These are phyloP conservation scores for Aspergillus carlsbadensis DNA, from an alignment of 495 filamentous ascomycete genomes.

Conservation along the genomic window DNA sequence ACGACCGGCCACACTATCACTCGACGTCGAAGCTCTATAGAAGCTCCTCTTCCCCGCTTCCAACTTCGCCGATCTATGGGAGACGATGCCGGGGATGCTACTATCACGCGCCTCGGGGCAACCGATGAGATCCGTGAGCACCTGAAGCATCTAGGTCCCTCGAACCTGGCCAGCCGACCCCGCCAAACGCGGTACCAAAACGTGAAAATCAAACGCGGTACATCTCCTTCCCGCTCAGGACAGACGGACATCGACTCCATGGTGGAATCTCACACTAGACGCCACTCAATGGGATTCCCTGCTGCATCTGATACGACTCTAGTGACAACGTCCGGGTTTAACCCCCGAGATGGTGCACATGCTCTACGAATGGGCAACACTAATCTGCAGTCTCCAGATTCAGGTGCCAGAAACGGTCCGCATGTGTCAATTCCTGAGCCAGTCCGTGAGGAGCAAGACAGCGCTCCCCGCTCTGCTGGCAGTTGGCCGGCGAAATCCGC, in stretches of 20 bases:
- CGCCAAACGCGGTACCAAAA: conserved; percentile 78
- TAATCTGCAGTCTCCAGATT: conserved; percentile 19
- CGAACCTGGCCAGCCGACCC: conserved; percentile 83
- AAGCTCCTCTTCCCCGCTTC: conserved; percentile 50
- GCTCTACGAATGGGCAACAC: conserved; percentile 61
- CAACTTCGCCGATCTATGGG: conserved; percentile 37
- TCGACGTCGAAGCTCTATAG: conserved; percentile 48
- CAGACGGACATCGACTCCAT: conserved; percentile 38
- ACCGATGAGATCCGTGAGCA: conserved; percentile 74
- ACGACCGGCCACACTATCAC: conserved; percentile 8
- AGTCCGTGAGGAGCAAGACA: conserved; percentile 39
- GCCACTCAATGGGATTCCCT: conserved; percentile 21
- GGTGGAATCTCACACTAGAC: conserved; percentile 25
- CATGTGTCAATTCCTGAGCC: conserved; percentile 37
- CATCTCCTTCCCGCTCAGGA: conserved; percentile 39
- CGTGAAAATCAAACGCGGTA: conserved; percentile 82
- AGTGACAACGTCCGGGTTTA: conserved; percentile 47
- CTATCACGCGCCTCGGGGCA: conserved; percentile 38
- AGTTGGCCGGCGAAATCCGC: conserved; percentile 35
- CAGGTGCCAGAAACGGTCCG: conserved; percentile 27
- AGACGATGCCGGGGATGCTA: conserved; percentile 30
- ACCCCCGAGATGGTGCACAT: conserved; percentile 69
- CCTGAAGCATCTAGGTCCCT: conserved; percentile 87
- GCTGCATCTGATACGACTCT: conserved; percentile 52
- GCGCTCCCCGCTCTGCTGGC: conserved; percentile 17